phyloP scores from a whole-genome alignment of 805 yeast species.

The Saccharomycopsis capsularis region DNA sequence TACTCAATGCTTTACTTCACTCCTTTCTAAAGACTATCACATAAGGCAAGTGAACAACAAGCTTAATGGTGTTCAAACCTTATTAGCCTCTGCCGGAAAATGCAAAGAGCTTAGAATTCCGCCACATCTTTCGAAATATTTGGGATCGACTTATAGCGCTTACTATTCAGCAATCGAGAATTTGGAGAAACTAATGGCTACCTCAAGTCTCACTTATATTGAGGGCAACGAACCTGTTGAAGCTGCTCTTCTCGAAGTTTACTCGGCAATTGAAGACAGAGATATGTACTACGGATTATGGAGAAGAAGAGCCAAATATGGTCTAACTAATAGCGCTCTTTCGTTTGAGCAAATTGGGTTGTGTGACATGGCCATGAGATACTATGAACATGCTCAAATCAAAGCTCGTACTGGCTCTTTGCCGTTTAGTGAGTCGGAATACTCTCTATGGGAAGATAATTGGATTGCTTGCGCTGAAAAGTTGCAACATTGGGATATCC shows the following conservation, averaged over 20 bases:
- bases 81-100: constrained; percentile 72
- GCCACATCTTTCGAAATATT: constrained; percentile 84
- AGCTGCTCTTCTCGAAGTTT: constrained; percentile 79
- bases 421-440: constrained; percentile 93
- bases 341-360: constrained; percentile 92
- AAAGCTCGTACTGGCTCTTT: constrained; percentile 92
- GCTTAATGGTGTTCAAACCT: constrained; percentile 79
- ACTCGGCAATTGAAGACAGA: constrained; percentile 82
- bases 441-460: constrained; percentile 95
- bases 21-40: constrained; percentile 87
- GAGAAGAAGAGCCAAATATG: constrained; percentile 93
- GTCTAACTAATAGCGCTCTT: constrained; percentile 86
- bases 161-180: constrained; percentile 87
- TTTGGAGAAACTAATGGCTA: constrained; percentile 45
- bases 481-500: constrained; percentile 94
- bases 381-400: constrained; percentile 94
- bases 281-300: constrained; percentile 97
- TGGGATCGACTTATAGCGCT: constrained; percentile 80
- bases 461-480: constrained; percentile 98
- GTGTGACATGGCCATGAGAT: constrained; percentile 89
- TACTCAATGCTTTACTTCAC: constrained; percentile 68
- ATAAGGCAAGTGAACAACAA: constrained; percentile 77
- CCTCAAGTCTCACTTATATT: neutral
- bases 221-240: neutral
- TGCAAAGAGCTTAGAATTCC: constrained; percentile 76